Evolutionary conservation across 2,329 filamentous ascomycete genomes (phyloP).

Genomic region (Alternaria metachromatica): DNA sequence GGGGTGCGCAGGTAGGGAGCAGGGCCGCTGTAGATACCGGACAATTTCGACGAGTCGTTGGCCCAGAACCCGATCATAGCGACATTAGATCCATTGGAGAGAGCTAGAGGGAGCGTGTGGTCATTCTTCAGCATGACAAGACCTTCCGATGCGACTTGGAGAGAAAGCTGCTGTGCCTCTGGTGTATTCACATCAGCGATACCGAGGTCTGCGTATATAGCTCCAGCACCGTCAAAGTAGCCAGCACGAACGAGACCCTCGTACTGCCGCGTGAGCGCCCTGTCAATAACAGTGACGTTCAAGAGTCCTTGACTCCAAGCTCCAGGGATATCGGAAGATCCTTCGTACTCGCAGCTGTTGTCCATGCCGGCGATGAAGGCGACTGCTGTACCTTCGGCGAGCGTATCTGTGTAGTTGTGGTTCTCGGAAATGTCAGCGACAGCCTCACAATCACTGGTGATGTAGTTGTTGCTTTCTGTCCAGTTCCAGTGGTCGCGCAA

Average conservation of each 20-base stretch:
- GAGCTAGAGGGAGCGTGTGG: conserved; percentile 51
- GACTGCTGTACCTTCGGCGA: conserved; percentile 53
- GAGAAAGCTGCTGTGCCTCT: conserved; percentile 62
- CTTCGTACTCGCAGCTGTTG: conserved; percentile 57
- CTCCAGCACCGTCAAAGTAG: conserved; percentile 62
- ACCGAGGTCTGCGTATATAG: conserved; percentile 59
- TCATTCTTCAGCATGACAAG: conserved; percentile 63
- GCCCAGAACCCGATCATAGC: conserved; percentile 67
- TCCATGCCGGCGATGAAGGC: conserved; percentile 61
- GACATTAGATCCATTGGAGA: conserved; percentile 51
- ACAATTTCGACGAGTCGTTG: conserved; percentile 63
- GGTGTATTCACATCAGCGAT: conserved; percentile 65
- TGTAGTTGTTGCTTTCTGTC: conserved; percentile 65
- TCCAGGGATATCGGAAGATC: conserved; percentile 36
- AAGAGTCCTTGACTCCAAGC: conserved; percentile 34
- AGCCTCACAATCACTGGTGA: conserved; percentile 71
- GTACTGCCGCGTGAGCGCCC: conserved; percentile 60
- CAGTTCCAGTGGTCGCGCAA: conserved; percentile 72
- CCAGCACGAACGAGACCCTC: conserved; percentile 62
- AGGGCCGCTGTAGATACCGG: conserved; percentile 65
- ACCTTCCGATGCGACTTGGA: conserved; percentile 58
- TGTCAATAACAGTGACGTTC: conserved; percentile 56
- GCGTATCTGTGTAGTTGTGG: conserved; percentile 51
- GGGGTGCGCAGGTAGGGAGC: conserved; percentile 64
- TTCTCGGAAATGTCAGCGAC: conserved; percentile 65